Base-by-base conservation (phyloP, 805 yeast species). In the Lipomyces kockii region DNA sequence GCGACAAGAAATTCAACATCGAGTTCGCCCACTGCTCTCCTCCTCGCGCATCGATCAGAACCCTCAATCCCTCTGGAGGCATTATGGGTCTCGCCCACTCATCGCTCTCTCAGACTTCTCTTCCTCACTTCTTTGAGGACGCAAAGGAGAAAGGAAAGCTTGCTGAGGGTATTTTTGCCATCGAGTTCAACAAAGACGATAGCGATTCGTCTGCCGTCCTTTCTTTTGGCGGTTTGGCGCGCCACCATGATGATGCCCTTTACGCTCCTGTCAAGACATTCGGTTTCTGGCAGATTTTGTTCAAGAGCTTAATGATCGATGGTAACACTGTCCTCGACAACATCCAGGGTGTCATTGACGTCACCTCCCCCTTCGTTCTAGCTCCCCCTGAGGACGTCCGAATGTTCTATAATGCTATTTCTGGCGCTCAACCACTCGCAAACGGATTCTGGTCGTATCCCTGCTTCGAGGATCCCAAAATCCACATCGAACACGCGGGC, bases 321-420 rank as follows among this genome's bases (percentile, higher is more conserved):
- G 71, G 71, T 49, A 68, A 66, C 56, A 60, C 65, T 20, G 63
- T 68, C 37, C 35, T 68, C 58, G 70, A 66, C 59, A 68, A 68
- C 58, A 66, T 68, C 39, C 71, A 68, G 54, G 71, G 67, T 51
- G 71, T 68, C 22, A 62, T 68, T 51, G 71, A 68, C 51, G 14
- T 66, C 54, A 60, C 63, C 52, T 63, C 49, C 1, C 71, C 71
- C 0, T 66, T 68, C 34, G 52, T 68, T 39, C 69, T 66, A 53
- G 71, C 71, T 17, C 71, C 71, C n/a, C 43, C 70, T 7, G 71
- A 68, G 56, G 71, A 68, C 57, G 71, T 66, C n/a, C 71, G 66
- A 49, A 60, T 34, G 43, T 68, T 68, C 37, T 68, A 68, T 64
- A 63, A 54, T 58, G 64, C 65, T 22, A 68, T 68, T 49, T 58